Conservation (phyloP, 108 stramenopile species). For the Chaetoceros muelleri region DNA sequence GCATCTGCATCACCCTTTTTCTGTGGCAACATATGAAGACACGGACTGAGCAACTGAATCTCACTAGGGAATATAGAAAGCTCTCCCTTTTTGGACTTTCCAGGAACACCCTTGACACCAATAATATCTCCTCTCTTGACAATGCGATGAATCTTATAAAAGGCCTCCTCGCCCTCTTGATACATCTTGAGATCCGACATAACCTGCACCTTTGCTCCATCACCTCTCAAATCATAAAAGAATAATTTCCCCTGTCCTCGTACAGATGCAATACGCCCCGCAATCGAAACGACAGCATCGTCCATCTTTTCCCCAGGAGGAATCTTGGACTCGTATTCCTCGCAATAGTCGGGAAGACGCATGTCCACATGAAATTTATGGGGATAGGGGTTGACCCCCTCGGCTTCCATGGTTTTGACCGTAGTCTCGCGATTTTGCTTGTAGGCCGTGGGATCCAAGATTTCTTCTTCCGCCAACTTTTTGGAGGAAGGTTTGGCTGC, state of each 20-base stretch:
- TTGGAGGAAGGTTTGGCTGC: slow-evolving; percentile 17
- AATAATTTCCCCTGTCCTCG: slow-evolving; percentile 94
- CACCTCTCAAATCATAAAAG: slow-evolving; percentile 95
- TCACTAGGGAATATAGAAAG: slow-evolving; percentile 89
- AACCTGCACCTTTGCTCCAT: slow-evolving; percentile 92
- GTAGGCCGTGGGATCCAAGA: slow-evolving; percentile 91
- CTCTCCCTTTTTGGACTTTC: slow-evolving; percentile 95
- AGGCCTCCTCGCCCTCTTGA: slow-evolving; percentile 79
- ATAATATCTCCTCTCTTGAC: slow-evolving; percentile 94
- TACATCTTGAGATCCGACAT: slow-evolving; percentile 86
- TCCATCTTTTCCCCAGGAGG: slow-evolving; percentile 61
- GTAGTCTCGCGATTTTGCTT: slow-evolving; percentile 82
- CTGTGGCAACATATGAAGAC: slow-evolving; percentile 98
- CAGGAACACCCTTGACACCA: slow-evolving; percentile 85
- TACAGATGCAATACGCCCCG: slow-evolving; percentile 89
- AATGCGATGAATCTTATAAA: slow-evolving; percentile 61
- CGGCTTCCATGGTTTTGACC: slow-evolving; percentile 66
- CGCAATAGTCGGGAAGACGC: slow-evolving; percentile 83
- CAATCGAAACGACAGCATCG: slow-evolving; percentile 65
- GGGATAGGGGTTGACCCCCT: slow-evolving; percentile 91
- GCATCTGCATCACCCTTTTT: slow-evolving; percentile 65
- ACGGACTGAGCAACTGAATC: slow-evolving; percentile 88
- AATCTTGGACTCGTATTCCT: slow-evolving; percentile 60
- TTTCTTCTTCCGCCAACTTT: slow-evolving; percentile 56
- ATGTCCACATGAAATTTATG: slow-evolving; percentile 95